Evolutionary conservation across 257 asterid species (phyloP).

Genomic region (Solanum gandarillasii): DNA sequence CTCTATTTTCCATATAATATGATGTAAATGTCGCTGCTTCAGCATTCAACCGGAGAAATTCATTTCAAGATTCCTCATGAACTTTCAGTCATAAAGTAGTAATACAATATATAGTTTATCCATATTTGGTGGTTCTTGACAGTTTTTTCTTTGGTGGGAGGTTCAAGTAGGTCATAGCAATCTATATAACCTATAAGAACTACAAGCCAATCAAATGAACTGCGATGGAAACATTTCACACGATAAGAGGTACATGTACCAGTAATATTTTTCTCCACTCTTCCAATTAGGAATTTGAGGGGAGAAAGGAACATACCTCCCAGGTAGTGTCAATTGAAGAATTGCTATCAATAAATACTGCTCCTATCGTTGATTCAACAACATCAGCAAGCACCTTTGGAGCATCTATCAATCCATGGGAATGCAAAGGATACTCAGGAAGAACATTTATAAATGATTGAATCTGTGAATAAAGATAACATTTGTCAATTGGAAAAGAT

Average conservation of each 20-base stretch:
- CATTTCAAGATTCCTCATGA: neutral
- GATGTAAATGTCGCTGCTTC: neutral
- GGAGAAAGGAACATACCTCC: constrained; percentile 34
- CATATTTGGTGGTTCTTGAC: neutral
- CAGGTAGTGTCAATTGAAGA: constrained; percentile 57
- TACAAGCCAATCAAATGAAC: neutral
- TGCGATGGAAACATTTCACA: neutral
- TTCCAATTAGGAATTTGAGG: neutral
- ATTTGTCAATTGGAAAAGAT: constrained; percentile 1
- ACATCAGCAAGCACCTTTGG: constrained; percentile 87
- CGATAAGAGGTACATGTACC: neutral
- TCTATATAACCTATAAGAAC: neutral
- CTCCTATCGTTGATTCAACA: constrained; percentile 81
- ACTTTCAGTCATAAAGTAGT: neutral
- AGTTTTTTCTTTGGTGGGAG: neutral
- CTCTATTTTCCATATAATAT: neutral
- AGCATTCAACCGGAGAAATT: neutral
- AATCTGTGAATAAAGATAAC: constrained; percentile 30
- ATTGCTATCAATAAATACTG: constrained; percentile 63
- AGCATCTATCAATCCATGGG: constrained; percentile 63
- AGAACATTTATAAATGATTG: constrained; percentile 46
- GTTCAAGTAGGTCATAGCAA: neutral
- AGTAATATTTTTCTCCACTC: neutral
- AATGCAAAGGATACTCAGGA: constrained; percentile 68
- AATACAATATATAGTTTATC: neutral